Evolutionary conservation across 2,329 filamentous ascomycete species (phyloP).

Genomic region (Ramularia collo-cygni): DNA sequence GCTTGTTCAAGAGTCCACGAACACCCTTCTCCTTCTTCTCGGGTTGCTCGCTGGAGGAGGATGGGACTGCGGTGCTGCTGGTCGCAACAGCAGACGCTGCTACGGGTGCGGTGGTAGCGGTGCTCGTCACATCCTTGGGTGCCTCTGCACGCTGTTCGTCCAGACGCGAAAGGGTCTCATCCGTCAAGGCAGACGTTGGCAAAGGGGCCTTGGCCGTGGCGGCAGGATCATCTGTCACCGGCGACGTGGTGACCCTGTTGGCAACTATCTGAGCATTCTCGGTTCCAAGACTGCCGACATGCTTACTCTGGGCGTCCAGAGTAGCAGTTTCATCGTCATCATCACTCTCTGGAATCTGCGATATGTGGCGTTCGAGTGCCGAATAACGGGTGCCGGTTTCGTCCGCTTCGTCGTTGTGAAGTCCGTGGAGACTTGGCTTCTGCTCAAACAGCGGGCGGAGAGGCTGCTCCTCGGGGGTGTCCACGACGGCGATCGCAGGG

Average conservation of each 20-base stretch:
- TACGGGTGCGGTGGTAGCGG: constrained; percentile 8
- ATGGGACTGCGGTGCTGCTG: constrained; percentile 3
- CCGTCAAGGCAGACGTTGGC: constrained; percentile 3
- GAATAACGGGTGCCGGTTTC: constrained; percentile 12
- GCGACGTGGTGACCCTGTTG: constrained; percentile 4
- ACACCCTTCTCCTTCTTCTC: constrained; percentile 22
- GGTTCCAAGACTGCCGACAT: neutral
- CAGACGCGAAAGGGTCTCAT: constrained; percentile 7
- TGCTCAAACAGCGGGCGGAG: constrained; percentile 12
- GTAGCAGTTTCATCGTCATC: no score
- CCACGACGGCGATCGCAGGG: constrained; percentile 5
- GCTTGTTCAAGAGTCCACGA: constrained; percentile 25
- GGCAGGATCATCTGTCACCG: constrained; percentile 2
- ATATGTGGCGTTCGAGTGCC: constrained; percentile 28
- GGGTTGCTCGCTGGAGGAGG: constrained; percentile 4
- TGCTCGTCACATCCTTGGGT: constrained; percentile 9
- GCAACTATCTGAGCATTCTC: constrained; percentile 3
- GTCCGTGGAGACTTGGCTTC: constrained; percentile 7
- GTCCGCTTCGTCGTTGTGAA: constrained; percentile 4
- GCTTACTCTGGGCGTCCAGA: no score
- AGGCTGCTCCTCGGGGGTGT: neutral
- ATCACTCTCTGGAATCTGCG: constrained; percentile 23
- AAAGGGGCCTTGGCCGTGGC: constrained; percentile 4
- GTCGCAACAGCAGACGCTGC: constrained; percentile 4
- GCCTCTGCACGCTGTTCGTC: no score